Percentiles rank a stretch among this genome's conserved stretches.
Conservation (phyloP, 192 early-diverging fungal species). For the Fimicolochytrium jonesii region DNA sequence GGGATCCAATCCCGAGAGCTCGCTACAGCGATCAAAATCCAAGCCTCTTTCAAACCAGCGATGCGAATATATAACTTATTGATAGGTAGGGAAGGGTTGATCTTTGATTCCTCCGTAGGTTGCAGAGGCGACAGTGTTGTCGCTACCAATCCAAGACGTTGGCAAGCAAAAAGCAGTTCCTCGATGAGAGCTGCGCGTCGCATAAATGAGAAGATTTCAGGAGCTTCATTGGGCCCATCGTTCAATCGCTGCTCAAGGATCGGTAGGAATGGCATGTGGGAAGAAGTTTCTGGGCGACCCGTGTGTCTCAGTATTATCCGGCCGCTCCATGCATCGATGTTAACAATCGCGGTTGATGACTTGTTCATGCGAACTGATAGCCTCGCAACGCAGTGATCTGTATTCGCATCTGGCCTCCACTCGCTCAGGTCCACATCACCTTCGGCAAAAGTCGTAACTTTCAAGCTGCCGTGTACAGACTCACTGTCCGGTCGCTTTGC, state of each 20-base stretch:
- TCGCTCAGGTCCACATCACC: constrained; percentile 4
- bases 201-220: constrained; percentile 16
- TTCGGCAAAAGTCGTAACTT: no score
- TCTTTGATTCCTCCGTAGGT: not conserved
- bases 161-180: not conserved
- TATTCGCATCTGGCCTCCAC: constrained; percentile 3
- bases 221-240: not conserved
- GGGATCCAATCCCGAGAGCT: constrained; percentile 1
- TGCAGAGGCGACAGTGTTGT: not conserved
- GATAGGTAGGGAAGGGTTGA: no score
- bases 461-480: no score
- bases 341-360: not conserved
- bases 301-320: not conserved
- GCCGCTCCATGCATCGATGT: constrained; percentile 6
- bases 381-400: not conserved
- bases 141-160: constrained; percentile 1
- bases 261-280: not conserved
- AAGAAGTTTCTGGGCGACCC: not conserved
- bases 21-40: constrained; percentile 13
- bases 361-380: no score
- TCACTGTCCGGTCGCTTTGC: no score
- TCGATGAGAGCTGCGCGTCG: constrained; percentile 13
- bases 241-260: constrained; percentile 9
- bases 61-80: constrained; percentile 3
- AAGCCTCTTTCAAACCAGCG: constrained; percentile 3